Evolutionary conservation across 257 asterid genomes (phyloP).

Genomic region (Echium plantagineum): DNA sequence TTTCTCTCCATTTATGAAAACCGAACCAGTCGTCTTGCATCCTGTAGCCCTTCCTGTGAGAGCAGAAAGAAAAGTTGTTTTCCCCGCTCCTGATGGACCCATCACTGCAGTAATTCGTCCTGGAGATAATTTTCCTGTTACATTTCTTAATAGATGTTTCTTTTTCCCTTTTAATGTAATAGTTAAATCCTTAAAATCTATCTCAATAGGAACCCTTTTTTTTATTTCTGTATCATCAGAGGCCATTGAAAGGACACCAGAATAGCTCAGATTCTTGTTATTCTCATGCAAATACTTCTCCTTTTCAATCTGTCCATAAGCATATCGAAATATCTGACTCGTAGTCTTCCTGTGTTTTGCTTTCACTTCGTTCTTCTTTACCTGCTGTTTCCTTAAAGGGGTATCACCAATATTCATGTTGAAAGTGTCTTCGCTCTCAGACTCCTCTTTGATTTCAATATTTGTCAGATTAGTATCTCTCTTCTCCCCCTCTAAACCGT

Average conservation of each 20-base stretch:
- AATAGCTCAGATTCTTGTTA: conserved; percentile 65
- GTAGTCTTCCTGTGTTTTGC: conserved; percentile 40
- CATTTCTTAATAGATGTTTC: conserved; percentile 77
- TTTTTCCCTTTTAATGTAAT: conserved; percentile 77
- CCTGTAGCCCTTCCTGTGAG: conserved; percentile 90
- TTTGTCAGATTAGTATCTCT: conserved; percentile 51
- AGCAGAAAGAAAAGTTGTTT: conserved; percentile 93
- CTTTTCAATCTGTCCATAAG: conserved; percentile 85
- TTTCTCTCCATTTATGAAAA: conserved; percentile 68
- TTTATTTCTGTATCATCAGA: conserved; percentile 40
- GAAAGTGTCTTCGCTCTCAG: conserved; percentile 75
- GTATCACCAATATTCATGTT: conserved; percentile 73
- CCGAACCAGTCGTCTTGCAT: conserved; percentile 58
- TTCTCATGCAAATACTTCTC: conserved; percentile 88
- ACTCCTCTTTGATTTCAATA: conserved; percentile 78
- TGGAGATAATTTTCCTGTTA: conserved; percentile 72
- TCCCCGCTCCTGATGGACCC: conserved; percentile 99
- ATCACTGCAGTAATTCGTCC: conserved; percentile 94
- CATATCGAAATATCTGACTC: conserved; percentile 91
- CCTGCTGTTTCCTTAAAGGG: conserved; percentile 48
- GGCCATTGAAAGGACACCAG: conserved; percentile 81
- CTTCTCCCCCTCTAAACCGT: conserved; percentile 48
- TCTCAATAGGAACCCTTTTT: conserved; percentile 70
- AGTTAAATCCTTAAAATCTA: conserved; percentile 78
- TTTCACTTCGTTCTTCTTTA: conserved; percentile 40